phyloP scores from a whole-genome alignment of 2,329 filamentous ascomycete species.

The Biscogniauxia mediterranea region DNA sequence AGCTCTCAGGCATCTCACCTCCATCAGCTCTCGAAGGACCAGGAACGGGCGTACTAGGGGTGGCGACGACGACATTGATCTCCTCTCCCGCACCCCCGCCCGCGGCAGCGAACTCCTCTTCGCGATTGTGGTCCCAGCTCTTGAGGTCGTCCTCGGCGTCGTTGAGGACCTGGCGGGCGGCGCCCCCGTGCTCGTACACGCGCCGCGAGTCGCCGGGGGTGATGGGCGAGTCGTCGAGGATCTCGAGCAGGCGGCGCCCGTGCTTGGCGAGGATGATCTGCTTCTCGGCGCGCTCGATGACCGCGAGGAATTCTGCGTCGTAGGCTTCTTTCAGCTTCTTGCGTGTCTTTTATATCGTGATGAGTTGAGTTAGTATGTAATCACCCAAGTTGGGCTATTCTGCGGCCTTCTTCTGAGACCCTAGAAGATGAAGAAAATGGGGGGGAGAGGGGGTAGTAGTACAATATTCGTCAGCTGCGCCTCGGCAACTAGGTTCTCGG shows the following conservation, averaged over 20 bases:
- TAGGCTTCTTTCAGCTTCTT: slow-evolving; percentile 96
- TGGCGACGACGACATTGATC: background rate
- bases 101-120: slow-evolving; percentile 7
- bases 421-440: background rate
- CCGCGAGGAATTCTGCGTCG: slow-evolving; percentile 80
- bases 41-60: background rate
- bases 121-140: slow-evolving; percentile 57
- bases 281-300: slow-evolving; percentile 95
- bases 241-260: slow-evolving; percentile 76
- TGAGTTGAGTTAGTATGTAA: no score
- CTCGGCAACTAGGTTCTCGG: slow-evolving; percentile 92
- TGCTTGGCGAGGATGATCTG: slow-evolving; percentile 92
- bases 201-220: slow-evolving; percentile 78
- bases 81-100: no score
- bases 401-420: no score
- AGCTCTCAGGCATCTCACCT: background rate
- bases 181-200: slow-evolving; percentile 63
- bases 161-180: slow-evolving; percentile 82
- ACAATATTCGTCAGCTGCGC: slow-evolving; percentile 95
- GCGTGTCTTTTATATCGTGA: slow-evolving; percentile 62
- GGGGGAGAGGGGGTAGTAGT: slow-evolving; percentile 16
- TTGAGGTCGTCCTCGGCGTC: slow-evolving; percentile 88
- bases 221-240: slow-evolving; percentile 86
- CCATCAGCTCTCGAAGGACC: background rate
- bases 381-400: background rate